Percentiles rank a stretch among this genome's conserved stretches.
These are phyloP conservation scores for Colletotrichum trifolii DNA, from an alignment of 2,329 filamentous ascomycete genomes.

Conservation along the genomic window DNA sequence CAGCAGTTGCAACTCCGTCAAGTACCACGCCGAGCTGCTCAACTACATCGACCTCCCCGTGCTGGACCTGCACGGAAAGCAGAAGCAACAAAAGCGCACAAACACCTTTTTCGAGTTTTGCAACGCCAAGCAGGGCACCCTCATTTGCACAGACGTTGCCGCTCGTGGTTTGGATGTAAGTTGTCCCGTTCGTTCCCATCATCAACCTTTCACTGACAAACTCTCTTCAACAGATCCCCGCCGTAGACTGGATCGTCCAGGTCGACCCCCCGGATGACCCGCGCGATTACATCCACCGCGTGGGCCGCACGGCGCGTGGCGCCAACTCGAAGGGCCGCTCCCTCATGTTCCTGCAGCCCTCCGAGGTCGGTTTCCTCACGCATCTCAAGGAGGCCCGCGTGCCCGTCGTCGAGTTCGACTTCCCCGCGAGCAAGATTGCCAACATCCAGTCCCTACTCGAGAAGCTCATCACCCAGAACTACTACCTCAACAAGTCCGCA, in stretches of 20 bases:
- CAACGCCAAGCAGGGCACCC: conserved; percentile 79
- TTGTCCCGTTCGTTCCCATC: conserved; percentile 25
- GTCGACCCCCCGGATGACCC: conserved; percentile 95
- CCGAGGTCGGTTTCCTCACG: conserved; percentile 90
- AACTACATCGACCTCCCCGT: conserved; percentile 98
- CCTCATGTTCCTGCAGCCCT: conserved; percentile 92
- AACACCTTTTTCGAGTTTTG: conserved; percentile 98
- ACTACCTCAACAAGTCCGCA: conserved; percentile 91
- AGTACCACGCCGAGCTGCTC: conserved; percentile 93
- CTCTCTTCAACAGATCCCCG: conserved; percentile 23
- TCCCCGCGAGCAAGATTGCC: conserved; percentile 90
- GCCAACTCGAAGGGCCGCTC: conserved; percentile 85
- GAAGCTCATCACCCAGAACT: conserved; percentile 93
- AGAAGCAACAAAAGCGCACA: conserved; percentile 99
- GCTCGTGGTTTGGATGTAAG: conserved; percentile 89
- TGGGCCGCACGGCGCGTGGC: conserved; percentile 92
- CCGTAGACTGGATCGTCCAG: conserved; percentile 96
- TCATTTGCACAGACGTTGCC: conserved; percentile 97
- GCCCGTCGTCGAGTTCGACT: conserved; percentile 95
- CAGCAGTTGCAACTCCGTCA: conserved; percentile 90
- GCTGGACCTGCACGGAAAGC: conserved; percentile 89
- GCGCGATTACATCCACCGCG: conserved; percentile 92
- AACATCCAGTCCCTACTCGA: conserved; percentile 93
- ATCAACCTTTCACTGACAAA: neutral
- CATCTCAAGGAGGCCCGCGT: conserved; percentile 93